These are phyloP conservation scores for Cladosporium velox DNA, from an alignment of 2,329 filamentous ascomycete genomes.

Conservation along the genomic window DNA sequence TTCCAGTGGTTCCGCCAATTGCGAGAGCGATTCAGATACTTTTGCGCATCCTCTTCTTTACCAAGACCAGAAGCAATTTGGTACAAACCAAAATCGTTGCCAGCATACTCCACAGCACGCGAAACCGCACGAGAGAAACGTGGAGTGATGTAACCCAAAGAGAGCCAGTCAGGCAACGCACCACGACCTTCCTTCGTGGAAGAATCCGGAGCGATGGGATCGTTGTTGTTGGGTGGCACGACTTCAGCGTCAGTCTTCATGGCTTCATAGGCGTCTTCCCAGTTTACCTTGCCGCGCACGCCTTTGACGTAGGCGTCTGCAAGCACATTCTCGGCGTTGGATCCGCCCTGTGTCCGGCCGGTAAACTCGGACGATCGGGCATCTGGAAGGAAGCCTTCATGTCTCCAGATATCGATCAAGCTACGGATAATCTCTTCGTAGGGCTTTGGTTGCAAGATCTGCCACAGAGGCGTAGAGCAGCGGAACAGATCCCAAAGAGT, in stretches of 20 bases:
- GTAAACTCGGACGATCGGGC: constrained; percentile 69
- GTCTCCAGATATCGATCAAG: constrained; percentile 64
- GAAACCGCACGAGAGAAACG: constrained; percentile 61
- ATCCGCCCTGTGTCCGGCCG: constrained; percentile 68
- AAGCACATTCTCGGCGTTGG: constrained; percentile 70
- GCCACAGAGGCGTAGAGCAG: constrained; percentile 65
- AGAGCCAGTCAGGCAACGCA: constrained; percentile 68
- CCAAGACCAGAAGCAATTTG: constrained; percentile 64
- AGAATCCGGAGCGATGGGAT: constrained; percentile 57
- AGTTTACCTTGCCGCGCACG: constrained; percentile 63
- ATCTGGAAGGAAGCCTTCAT: constrained; percentile 72
- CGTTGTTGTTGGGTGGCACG: constrained; percentile 60
- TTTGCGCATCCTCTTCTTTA: constrained; percentile 53
- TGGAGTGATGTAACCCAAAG: constrained; percentile 66
- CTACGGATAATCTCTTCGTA: constrained; percentile 69
- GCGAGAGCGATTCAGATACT: constrained; percentile 63
- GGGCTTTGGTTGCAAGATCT: constrained; percentile 62
- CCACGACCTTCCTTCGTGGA: constrained; percentile 69
- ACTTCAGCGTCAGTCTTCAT: constrained; percentile 69
- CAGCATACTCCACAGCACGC: constrained; percentile 66
- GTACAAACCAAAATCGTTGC: constrained; percentile 68
- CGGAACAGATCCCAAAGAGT: constrained; percentile 70
- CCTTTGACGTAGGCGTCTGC: constrained; percentile 73
- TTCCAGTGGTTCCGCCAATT: constrained; percentile 78
- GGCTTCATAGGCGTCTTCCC: constrained; percentile 62